phyloP scores from a whole-genome alignment of 768 basidiomycete species.

The Lanmaoa rubissima region DNA sequence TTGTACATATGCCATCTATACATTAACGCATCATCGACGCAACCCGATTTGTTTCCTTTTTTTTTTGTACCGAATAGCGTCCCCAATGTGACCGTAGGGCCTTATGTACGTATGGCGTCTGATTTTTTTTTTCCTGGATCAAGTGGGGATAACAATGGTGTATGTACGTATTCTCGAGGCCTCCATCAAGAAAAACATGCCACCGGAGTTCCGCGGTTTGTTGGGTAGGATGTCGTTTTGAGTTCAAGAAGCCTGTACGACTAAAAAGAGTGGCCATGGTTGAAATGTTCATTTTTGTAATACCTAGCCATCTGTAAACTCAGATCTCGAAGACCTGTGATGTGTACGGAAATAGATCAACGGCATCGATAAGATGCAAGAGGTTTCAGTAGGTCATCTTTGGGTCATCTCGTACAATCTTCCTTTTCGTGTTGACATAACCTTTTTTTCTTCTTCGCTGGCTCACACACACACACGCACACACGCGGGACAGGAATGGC shows the following conservation, averaged over 20 bases:
- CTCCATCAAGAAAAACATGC: constrained; percentile 5
- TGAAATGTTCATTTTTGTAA: constrained; percentile 9
- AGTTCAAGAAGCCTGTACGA: constrained; percentile 8
- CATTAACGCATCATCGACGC: constrained; percentile 30
- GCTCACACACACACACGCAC: background rate
- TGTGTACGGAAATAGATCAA: constrained; percentile 16
- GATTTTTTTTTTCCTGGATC: constrained; percentile 10
- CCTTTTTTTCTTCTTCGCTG: background rate
- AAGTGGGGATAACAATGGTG: constrained; percentile 20
- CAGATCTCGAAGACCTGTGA: constrained; percentile 13
- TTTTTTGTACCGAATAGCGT: constrained; percentile 28
- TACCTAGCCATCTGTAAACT: background rate
- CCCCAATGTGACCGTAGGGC: constrained; percentile 23
- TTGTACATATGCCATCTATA: constrained; percentile 34
- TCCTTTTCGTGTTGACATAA: background rate
- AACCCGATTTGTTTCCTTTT: constrained; percentile 20
- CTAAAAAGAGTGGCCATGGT: constrained; percentile 1
- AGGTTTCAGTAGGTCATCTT: constrained; percentile 1
- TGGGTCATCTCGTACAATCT: background rate
- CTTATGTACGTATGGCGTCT: constrained; percentile 29
- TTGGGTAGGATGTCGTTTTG: background rate
- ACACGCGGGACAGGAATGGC: constrained; percentile 1
- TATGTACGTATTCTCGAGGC: constrained; percentile 12
- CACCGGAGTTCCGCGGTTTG: constrained; percentile 34
- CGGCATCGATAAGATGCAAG: constrained; percentile 23